Evolutionary conservation across 108 stramenopile genomes (phyloP).

Genomic region (Cyclotella cryptica): DNA sequence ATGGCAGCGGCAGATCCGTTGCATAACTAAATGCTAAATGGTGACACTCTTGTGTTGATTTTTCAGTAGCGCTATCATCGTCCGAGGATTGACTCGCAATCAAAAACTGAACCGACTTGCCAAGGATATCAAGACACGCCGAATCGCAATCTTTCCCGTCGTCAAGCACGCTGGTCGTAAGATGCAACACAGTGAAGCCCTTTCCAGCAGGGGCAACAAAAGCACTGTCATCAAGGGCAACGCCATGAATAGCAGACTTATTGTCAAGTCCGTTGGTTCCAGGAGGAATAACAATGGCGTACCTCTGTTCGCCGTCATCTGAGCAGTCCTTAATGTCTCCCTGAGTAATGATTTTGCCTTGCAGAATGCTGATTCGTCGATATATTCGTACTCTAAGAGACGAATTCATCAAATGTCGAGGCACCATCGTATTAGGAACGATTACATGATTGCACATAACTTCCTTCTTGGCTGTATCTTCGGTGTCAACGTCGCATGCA

Average conservation of each 20-base stretch:
- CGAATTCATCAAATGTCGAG: slow-evolving; percentile 8
- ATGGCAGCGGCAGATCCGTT: slow-evolving; percentile 12
- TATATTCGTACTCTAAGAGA: slow-evolving; percentile 29
- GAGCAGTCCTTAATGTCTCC: slow-evolving; percentile 29
- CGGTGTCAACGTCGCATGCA: slow-evolving; percentile 38
- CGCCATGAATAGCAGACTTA: slow-evolving; percentile 65
- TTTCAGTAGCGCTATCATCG: neutral
- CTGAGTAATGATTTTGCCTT: slow-evolving; percentile 50
- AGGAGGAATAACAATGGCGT: slow-evolving; percentile 76
- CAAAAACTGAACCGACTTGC: slow-evolving; percentile 35
- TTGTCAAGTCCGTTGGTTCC: slow-evolving; percentile 52
- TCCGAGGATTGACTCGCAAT: slow-evolving; percentile 25
- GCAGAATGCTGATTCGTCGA: slow-evolving; percentile 64
- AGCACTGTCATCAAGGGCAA: slow-evolving; percentile 68
- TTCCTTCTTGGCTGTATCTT: slow-evolving; percentile 48
- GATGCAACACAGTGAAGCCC: slow-evolving; percentile 68
- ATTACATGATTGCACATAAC: slow-evolving; percentile 67
- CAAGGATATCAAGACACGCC: slow-evolving; percentile 45
- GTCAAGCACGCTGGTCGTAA: slow-evolving; percentile 62
- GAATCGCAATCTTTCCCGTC: slow-evolving; percentile 12
- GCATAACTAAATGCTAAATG: slow-evolving; percentile 56
- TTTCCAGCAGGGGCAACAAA: slow-evolving; percentile 62
- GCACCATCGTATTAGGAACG: slow-evolving; percentile 52
- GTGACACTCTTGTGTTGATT: slow-evolving; percentile 28
- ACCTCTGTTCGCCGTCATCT: slow-evolving; percentile 58